Base-by-base conservation (phyloP, 345 rosid genomes). In the Hibiscus trionum region DNA sequence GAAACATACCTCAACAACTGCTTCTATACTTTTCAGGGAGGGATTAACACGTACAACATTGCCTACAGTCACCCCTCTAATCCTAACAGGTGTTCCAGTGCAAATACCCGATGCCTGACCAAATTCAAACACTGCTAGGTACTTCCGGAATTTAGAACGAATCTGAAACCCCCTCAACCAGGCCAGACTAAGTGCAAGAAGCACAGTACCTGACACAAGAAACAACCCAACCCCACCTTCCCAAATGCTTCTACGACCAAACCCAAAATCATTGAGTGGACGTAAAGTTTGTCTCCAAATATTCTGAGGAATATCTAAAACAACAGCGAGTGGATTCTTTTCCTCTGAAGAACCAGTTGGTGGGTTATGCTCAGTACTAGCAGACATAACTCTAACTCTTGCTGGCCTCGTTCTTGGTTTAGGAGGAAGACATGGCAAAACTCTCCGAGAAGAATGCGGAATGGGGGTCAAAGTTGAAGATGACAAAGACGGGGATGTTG, bases 141-240 rank as follows among this genome's bases (percentile, higher is more conserved):
- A 96, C 77, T 96, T 96, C 78, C 91, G 86, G 78, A 96, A 91
- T 80, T 80, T 90, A 10, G 97, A 83, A 17, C 92, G 88, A 78
- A 93, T 59, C 66, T 91, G 96, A 79, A 87, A 89, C 24, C 95
- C 95, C 70, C 89, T 84, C 79, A 93, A 77, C 99, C 99, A 96
- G 74, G 93, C 98, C 88, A 91, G 81, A 79, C 88, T 82, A 75
- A 96, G 96, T 56, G 91, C 94, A 75, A 91, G 79, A 62, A 96
- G 87, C 12, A 90, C 88, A 2, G 95, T 86, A 42, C 99, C 96
- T 1, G 99, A 96, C 56, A 86, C 91, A 64, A 96, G 84, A 81
- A 93, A 96, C 86, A 96, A 72, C 71, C 98, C 99, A 16, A 96
- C 99, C 44, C 98, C 99, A 73, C 98, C 98, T 91, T 96, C 98